A percentile compares a stretch with the other conserved stretches of the same genome.
Evolutionary conservation across 495 filamentous ascomycete genomes (phyloP).

Genomic region (Endocarpon pusillum): DNA sequence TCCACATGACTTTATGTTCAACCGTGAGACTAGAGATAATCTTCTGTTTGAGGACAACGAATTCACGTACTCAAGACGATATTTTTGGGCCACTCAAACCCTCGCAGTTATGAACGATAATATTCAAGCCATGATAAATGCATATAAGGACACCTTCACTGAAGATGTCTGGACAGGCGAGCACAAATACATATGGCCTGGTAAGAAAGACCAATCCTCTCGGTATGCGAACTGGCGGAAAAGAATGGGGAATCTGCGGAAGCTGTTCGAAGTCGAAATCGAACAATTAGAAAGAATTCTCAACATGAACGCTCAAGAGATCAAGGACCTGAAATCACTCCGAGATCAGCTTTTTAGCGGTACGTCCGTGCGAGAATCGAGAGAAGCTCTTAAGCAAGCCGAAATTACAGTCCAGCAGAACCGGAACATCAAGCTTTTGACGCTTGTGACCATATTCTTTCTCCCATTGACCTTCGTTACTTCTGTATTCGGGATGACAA

Average conservation of each 20-base stretch:
- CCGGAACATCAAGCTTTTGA: slow-evolving; percentile 31
- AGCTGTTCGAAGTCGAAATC: slow-evolving; percentile 12
- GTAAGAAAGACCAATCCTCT: slow-evolving; percentile 8
- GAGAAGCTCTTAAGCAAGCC: slow-evolving; percentile 19
- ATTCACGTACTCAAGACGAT: slow-evolving; percentile 36
- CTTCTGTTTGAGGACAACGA: slow-evolving; percentile 37
- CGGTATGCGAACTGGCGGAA: slow-evolving; percentile 14
- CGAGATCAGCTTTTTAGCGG: slow-evolving; percentile 27
- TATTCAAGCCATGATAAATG: slow-evolving; percentile 32
- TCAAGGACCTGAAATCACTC: slow-evolving; percentile 20
- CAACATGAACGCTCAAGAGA: slow-evolving; percentile 10
- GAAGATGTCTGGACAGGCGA: slow-evolving; percentile 32
- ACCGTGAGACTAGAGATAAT: slow-evolving; percentile 27
- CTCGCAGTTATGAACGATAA: slow-evolving; percentile 36
- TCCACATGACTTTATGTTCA: slow-evolving; percentile 37
- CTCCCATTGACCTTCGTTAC: slow-evolving; percentile 29
- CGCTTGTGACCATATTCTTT: slow-evolving; percentile 31
- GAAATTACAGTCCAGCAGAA: slow-evolving; percentile 20
- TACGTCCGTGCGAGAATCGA: slow-evolving; percentile 22
- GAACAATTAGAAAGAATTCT: slow-evolving; percentile 8
- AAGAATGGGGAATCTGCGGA: slow-evolving; percentile 10
- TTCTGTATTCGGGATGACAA: slow-evolving; percentile 28
- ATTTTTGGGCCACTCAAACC: slow-evolving; percentile 41
- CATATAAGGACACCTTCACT: slow-evolving; percentile 31
- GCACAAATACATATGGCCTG: slow-evolving; percentile 26